These are phyloP conservation scores for Euphrasia arctica DNA, from an alignment of 305 asterid species.

Conservation along the genomic window DNA sequence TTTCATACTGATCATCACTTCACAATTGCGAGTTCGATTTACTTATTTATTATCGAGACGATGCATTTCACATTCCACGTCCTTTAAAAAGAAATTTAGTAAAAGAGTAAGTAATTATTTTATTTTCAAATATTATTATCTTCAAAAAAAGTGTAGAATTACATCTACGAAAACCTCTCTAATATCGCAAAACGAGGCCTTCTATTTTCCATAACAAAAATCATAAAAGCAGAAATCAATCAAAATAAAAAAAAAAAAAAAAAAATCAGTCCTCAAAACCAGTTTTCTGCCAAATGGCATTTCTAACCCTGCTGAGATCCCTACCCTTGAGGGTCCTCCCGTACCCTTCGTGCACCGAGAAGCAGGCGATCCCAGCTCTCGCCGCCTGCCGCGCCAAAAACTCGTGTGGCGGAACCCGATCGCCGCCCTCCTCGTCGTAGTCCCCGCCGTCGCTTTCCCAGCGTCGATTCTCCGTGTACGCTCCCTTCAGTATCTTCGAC, in stretches of 20 bases:
- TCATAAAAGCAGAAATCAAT: too few species aligned
- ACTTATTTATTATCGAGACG: too few species aligned
- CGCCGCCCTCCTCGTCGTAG: constrained; percentile 31
- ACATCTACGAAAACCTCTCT: too few species aligned
- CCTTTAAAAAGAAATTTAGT: too few species aligned
- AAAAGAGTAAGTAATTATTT: too few species aligned
- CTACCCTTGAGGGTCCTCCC: constrained; percentile 95
- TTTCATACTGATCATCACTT: too few species aligned
- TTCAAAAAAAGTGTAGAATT: too few species aligned
- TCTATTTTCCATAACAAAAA: too few species aligned
- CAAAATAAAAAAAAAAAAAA: not conserved
- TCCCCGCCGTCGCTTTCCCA: constrained; percentile 45
- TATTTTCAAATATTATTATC: too few species aligned
- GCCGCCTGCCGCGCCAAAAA: constrained; percentile 67
- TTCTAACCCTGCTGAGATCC: constrained; percentile 87
- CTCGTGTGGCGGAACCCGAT: constrained; percentile 90
- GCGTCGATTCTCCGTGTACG: constrained; percentile 59
- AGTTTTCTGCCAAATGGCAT: constrained; percentile 93
- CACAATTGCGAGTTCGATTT: too few species aligned
- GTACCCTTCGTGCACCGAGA: constrained; percentile 84
- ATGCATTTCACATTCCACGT: too few species aligned
- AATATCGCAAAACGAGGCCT: too few species aligned
- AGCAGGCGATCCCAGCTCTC: constrained; percentile 66
- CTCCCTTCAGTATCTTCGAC: constrained; percentile 87
- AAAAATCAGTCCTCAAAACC: constrained; percentile 71